Evolutionary conservation across 345 rosid species (phyloP), one percentile per base, ranked within the genome.

Genomic region (Draba incana): DNA sequence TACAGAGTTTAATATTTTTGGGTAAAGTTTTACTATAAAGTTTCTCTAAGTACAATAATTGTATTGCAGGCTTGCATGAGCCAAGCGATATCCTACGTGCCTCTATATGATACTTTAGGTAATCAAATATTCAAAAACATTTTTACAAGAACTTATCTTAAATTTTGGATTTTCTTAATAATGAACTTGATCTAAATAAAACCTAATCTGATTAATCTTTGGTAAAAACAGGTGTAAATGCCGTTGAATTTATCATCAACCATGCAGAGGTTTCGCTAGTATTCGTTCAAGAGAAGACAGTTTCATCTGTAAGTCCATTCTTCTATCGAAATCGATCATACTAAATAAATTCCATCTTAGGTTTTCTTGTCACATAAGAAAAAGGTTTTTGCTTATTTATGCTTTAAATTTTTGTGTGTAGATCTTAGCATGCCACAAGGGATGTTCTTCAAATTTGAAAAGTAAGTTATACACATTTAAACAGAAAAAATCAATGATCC

Each of bases 71-170:
- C 95, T 64, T 91, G 99, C 57, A 84, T 75, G 56, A 82, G 92
- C 68, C 98, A 94, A 52, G 88, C 81, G 41, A 69, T 94, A 53
- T 80, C 90, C 8, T 91, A 91, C 54, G 96, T 91, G 5, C 96
- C 96, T 0, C 83, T 91, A 8, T 91, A 91, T 58, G 97, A 94
- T 71, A 85, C 96, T 64, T 90, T 94, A 50, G 96, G 99, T 85
- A 80, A 3, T 69, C 48, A 84, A 80, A 8, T 85, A 87, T 0
- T 90, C 30, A 86, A 89, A 80, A 72, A 79, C 75, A n/a, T 5
- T 66, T 11, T 35, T 33, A 6, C 25, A 13, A 37, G 16, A 45
- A n/a, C 7, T 54, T 45, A 14, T 71, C 56, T 35, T n/a, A 27
- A 44, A 24, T 10, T 24, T 35, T 0, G 6, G 16, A 37, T 42